Conservation (phyloP, 2,329 filamentous ascomycete genomes). For the Ustulina deusta region DNA sequence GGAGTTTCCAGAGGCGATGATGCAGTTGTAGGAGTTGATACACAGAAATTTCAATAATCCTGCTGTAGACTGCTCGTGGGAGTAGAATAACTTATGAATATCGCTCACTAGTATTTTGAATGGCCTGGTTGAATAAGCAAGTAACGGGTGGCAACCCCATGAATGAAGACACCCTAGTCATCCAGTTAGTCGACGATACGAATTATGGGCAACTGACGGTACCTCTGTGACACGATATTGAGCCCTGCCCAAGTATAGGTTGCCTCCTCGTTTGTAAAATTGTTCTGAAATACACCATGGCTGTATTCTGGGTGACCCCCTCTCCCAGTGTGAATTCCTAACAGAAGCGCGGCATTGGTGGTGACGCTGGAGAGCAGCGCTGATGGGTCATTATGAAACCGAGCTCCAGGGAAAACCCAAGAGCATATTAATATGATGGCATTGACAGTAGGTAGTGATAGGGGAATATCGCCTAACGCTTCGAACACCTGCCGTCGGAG, state of each 20-base stretch:
- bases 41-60: neutral
- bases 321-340: constrained; percentile 65
- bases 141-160: constrained; percentile 61
- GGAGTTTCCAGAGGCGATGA: neutral
- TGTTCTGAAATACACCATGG: constrained; percentile 58
- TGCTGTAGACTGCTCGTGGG: neutral
- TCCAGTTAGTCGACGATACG: constrained; percentile 46
- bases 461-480: constrained; percentile 56
- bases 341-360: constrained; percentile 61
- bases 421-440: constrained; percentile 63
- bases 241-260: constrained; percentile 65
- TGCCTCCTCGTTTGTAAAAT: constrained; percentile 64
- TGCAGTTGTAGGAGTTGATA: neutral
- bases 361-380: constrained; percentile 60
- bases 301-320: constrained; percentile 64
- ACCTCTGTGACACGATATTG: constrained; percentile 65
- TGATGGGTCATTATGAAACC: constrained; percentile 65
- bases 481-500: constrained; percentile 61
- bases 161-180: constrained; percentile 56
- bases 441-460: constrained; percentile 63
- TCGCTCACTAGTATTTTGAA: constrained; percentile 55
- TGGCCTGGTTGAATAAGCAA: constrained; percentile 61
- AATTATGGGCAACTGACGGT: constrained; percentile 4
- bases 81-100: neutral
- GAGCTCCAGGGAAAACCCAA: constrained; percentile 64